These are phyloP conservation scores for Acanthochlamys bracteata DNA, from an alignment of 106 monocot genomes.

Conservation along the genomic window DNA sequence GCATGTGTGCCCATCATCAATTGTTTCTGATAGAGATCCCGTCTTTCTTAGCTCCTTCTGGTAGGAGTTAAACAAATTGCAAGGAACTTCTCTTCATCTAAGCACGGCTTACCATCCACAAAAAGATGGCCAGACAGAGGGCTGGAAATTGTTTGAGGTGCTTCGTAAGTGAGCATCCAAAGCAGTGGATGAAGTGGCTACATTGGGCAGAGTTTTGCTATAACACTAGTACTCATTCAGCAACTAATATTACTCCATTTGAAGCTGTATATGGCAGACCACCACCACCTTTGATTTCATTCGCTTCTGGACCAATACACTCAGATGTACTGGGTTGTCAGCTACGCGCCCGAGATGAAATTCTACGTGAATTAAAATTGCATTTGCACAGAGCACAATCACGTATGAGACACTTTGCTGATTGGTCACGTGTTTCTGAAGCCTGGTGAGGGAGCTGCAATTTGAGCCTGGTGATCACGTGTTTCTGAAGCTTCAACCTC, in stretches of 20 bases:
- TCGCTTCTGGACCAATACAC: background rate
- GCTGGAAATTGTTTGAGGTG: slow-evolving; percentile 1
- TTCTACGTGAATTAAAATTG: background rate
- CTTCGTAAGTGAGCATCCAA: background rate
- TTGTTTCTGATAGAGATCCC: background rate
- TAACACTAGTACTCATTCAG: slow-evolving; percentile 6
- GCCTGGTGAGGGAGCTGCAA: background rate
- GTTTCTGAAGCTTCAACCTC: slow-evolving; percentile 6
- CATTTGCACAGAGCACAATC: background rate
- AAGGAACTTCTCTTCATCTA: background rate
- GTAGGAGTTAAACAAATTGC: background rate
- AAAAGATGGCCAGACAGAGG: slow-evolving; percentile 2
- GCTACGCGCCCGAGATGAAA: background rate
- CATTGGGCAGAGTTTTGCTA: slow-evolving; percentile 9
- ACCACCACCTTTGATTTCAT: background rate
- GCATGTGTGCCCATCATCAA: slow-evolving; percentile 4
- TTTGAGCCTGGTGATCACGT: background rate
- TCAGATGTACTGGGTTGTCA: background rate
- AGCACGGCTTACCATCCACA: slow-evolving; percentile 16
- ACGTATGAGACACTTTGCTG: background rate
- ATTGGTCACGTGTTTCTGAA: background rate
- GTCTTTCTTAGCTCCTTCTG: slow-evolving; percentile 12
- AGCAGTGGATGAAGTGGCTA: background rate
- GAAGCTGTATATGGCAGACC: slow-evolving; percentile 5
- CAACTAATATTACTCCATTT: slow-evolving; percentile 6